Evolutionary conservation across 2,329 filamentous ascomycete species (phyloP).

Genomic region (Cladosporium velox): DNA sequence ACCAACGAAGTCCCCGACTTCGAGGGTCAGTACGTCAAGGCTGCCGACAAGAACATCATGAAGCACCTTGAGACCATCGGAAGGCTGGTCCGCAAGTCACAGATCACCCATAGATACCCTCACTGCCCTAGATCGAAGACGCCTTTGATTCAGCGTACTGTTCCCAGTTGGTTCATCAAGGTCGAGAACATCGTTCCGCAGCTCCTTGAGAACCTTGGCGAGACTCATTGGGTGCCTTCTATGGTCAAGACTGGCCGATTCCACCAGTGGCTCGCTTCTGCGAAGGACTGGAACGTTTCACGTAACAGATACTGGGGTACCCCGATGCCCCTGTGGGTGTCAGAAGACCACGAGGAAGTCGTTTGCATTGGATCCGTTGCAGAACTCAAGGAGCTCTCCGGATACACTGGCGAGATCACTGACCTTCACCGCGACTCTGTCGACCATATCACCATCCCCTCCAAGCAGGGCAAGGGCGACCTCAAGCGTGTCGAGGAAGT

Average conservation of each 20-base stretch:
- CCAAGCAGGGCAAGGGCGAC: conserved; percentile 81
- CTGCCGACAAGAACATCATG: conserved; percentile 89
- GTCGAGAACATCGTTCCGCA: conserved; percentile 79
- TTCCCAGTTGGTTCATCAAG: conserved; percentile 93
- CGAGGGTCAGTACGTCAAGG: conserved; percentile 84
- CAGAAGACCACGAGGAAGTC: conserved; percentile 82
- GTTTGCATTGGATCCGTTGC: conserved; percentile 83
- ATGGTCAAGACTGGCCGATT: conserved; percentile 92
- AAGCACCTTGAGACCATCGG: conserved; percentile 79
- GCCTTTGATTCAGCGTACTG: conserved; percentile 86
- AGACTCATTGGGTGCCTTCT: conserved; percentile 86
- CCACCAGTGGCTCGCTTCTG: conserved; percentile 85
- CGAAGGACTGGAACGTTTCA: conserved; percentile 93
- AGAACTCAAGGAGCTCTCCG: conserved; percentile 82
- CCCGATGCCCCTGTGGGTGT: conserved; percentile 87
- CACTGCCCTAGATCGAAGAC: conserved; percentile 96
- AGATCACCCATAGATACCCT: conserved; percentile 87
- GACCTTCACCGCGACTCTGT: conserved; percentile 93
- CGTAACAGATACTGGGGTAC: conserved; percentile 96
- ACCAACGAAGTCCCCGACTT: conserved; percentile 78
- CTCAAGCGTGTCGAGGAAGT: conserved; percentile 82
- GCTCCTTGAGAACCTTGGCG: conserved; percentile 88
- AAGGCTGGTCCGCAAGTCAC: conserved; percentile 78
- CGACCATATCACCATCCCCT: conserved; percentile 91
- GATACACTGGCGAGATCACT: conserved; percentile 77